Evolutionary conservation across 805 yeast genomes (phyloP).

Genomic region (Teunomyces barrocoloradensis): DNA sequence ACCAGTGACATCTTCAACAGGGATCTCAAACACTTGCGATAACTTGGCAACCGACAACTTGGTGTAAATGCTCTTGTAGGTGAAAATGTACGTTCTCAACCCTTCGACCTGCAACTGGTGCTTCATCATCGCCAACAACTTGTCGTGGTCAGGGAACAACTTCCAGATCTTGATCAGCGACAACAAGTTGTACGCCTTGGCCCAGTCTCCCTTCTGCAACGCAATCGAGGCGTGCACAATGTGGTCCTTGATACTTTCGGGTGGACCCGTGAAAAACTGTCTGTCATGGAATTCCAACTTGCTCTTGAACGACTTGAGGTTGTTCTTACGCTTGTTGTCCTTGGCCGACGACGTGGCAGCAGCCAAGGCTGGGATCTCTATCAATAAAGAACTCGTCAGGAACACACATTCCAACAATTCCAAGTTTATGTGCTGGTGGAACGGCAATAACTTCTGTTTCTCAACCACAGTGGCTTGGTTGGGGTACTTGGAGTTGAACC

Average conservation of each 20-base stretch:
- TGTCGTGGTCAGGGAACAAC: conserved; percentile 66
- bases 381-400: conserved; percentile 82
- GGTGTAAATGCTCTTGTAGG: conserved; percentile 72
- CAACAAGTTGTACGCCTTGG: conserved; percentile 66
- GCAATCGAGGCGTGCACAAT: conserved; percentile 90
- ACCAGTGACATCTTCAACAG: conserved; percentile 53
- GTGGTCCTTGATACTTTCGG: conserved; percentile 92
- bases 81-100: conserved; percentile 86
- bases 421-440: conserved; percentile 96
- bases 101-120: conserved; percentile 86
- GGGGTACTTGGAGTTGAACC: conserved; percentile 64
- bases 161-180: conserved; percentile 83
- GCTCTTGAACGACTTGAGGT: conserved; percentile 84
- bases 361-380: conserved; percentile 84
- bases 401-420: conserved; percentile 93
- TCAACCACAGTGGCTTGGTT: conserved; percentile 57
- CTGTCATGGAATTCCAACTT: conserved; percentile 89
- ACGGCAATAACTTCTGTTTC: conserved; percentile 84
- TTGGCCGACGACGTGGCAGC: conserved; percentile 63
- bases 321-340: conserved; percentile 53
- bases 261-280: conserved; percentile 95
- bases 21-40: conserved; percentile 63
- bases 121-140: conserved; percentile 67
- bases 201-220: conserved; percentile 89
- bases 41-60: conserved; percentile 69